Conservation (phyloP, 768 basidiomycete genomes). For the Boletus pseudopeckii region DNA sequence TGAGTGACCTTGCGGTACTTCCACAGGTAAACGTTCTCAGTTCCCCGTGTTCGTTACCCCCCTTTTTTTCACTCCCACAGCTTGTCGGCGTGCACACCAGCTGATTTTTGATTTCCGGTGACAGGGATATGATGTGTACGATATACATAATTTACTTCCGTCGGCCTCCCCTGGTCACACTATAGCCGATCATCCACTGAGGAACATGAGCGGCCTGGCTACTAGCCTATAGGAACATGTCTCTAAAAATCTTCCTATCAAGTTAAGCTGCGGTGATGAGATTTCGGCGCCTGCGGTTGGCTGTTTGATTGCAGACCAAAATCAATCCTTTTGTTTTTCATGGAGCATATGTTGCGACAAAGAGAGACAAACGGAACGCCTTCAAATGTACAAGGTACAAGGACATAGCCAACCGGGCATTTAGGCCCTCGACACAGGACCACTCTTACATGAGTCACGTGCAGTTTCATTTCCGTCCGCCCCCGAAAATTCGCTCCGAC, state of each 20-base stretch:
- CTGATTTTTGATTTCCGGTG: not conserved
- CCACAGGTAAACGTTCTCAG: not conserved
- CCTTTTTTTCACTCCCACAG: slow-evolving; percentile 18
- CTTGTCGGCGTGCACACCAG: slow-evolving; percentile 1
- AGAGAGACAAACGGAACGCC: not conserved
- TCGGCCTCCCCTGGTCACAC: not conserved
- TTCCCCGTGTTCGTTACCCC: slow-evolving; percentile 11
- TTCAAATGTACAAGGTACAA: too few relatives aligned
- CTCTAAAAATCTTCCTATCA: not conserved
- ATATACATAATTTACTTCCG: slow-evolving; percentile 1
- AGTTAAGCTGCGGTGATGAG: too few relatives aligned
- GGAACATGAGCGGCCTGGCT: not conserved
- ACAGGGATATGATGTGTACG: not conserved
- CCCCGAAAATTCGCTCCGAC: slow-evolving; percentile 4
- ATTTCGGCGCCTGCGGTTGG: not conserved
- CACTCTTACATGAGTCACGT: slow-evolving; percentile 21
- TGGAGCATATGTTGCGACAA: not conserved
- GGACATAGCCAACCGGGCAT: too few relatives aligned
- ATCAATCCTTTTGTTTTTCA: not conserved
- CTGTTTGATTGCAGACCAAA: not conserved
- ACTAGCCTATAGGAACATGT: not conserved
- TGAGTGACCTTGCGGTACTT: not conserved
- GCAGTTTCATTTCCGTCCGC: slow-evolving; percentile 12
- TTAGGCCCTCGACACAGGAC: too few relatives aligned
- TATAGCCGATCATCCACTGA: not conserved